These are phyloP conservation scores for Pachysolen tannophilus DNA, from an alignment of 805 yeast species.

Conservation along the genomic window DNA sequence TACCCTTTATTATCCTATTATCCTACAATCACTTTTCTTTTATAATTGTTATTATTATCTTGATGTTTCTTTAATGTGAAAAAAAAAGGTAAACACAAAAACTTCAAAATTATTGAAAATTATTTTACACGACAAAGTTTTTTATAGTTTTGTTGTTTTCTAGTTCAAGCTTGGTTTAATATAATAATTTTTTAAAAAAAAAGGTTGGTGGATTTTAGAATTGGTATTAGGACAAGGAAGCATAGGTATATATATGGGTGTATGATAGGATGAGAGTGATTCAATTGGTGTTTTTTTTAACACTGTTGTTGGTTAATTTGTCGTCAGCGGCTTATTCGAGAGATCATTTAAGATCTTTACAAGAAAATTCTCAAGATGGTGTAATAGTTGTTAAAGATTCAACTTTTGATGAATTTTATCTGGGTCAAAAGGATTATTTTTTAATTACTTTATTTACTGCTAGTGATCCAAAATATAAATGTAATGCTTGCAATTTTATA, in stretches of 20 bases:
- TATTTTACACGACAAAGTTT: background rate
- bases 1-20: background rate
- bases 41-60: background rate
- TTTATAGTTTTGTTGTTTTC: background rate
- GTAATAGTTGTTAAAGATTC: slow-evolving; percentile 34
- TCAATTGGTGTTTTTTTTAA: background rate
- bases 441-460: slow-evolving; percentile 49
- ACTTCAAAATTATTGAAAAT: background rate
- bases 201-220: background rate
- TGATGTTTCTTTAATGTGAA: background rate
- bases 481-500: slow-evolving; percentile 39
- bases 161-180: background rate
- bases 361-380: slow-evolving; percentile 18
- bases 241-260: background rate
- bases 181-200: background rate
- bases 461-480: slow-evolving; percentile 29
- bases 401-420: slow-evolving; percentile 29
- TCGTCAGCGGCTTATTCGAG: slow-evolving; percentile 11
- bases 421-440: slow-evolving; percentile 45
- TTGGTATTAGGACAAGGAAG: background rate
- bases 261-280: background rate
- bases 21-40: background rate
- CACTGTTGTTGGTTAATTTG: slow-evolving; percentile 1
- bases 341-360: slow-evolving; percentile 11
- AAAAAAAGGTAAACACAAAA: background rate